Evolutionary conservation across 495 filamentous ascomycete species (phyloP), one percentile per base, ranked within the genome.

Genomic region (Xylaria cubensis): DNA sequence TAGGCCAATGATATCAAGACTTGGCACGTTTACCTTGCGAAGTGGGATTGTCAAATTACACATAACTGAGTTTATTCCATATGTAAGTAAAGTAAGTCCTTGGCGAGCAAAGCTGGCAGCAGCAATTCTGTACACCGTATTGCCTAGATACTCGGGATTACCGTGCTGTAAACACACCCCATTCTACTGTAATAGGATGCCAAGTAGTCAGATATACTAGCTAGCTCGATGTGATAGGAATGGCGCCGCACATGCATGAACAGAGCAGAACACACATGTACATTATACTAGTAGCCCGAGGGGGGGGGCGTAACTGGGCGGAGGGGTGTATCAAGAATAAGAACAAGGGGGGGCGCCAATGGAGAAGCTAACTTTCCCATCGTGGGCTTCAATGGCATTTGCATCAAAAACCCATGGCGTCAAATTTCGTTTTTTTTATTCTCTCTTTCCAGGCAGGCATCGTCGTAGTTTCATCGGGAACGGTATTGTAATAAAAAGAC

Each of bases 351-450:
- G 67, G 67, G 55, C 24, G 55, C 42, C 53, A 34, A 62, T 69
- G 56, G 67, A 69, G 55, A 62, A 59, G 56, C 41, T 36, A 26
- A 61, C 67, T 69, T 69, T 69, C 67, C 67, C 67, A 69, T 69
- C 66, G 36, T 21, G n/a, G 55, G n/a, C 26, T 34, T 24, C 21
- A 15, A 69, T 69, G 67, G 67, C 55, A 69, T 69, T 69, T 13
- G 21, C 56, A 39, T 32, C 53, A 69, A 69, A 46, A 48, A 21
- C 44, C 67, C 39, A 69, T 69, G 29, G 36, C 50, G 36, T 51
- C 24, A 34, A 53, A n/a, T 48, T 67, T 19, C 17, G 13, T 29
- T 21, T 55, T 48, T 24, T 26, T 46, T 42, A 29, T 19, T 26
- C 13, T 41, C 50, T 32, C 24, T 48, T 42, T 42, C 39, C 39